Percentiles rank a stretch among this genome's conserved stretches.
Evolutionary conservation across 1,139 yeast species (phyloP).

Genomic region (Candida labiduridarum): DNA sequence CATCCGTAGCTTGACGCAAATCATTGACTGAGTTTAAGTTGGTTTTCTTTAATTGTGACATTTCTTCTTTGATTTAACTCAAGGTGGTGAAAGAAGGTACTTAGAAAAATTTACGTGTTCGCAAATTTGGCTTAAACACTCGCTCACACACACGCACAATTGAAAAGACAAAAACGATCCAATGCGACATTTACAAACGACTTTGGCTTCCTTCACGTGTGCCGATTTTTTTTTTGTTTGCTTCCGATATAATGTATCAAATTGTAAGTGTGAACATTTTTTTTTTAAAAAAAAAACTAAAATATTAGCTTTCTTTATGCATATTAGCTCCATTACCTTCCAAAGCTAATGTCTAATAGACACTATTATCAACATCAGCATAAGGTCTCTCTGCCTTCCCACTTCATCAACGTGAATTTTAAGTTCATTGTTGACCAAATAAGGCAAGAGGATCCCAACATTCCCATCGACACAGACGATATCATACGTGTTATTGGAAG

Average conservation of each 20-base stretch:
- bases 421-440: slow-evolving; percentile 72
- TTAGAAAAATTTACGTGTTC: slow-evolving; percentile 5
- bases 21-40: slow-evolving; percentile 44
- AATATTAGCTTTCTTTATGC: neutral
- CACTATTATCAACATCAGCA: slow-evolving; percentile 4
- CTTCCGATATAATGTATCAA: neutral
- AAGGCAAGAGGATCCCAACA: slow-evolving; percentile 70
- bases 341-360: slow-evolving; percentile 4
- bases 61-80: slow-evolving; percentile 2
- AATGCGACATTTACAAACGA: neutral
- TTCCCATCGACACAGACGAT: slow-evolving; percentile 61
- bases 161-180: neutral
- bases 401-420: slow-evolving; percentile 83
- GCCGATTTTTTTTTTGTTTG: neutral
- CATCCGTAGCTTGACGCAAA: slow-evolving; percentile 54
- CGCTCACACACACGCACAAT: no score
- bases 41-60: slow-evolving; percentile 28
- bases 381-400: slow-evolving; percentile 51
- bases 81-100: neutral
- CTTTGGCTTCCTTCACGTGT: neutral
- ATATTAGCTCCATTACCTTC: neutral
- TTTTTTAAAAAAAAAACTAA: neutral
- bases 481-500: slow-evolving; percentile 72
- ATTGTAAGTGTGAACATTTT: neutral
- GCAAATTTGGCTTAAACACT: neutral